Conservation (phyloP, 345 rosid genomes). For the Eucalyptus urophylla region DNA sequence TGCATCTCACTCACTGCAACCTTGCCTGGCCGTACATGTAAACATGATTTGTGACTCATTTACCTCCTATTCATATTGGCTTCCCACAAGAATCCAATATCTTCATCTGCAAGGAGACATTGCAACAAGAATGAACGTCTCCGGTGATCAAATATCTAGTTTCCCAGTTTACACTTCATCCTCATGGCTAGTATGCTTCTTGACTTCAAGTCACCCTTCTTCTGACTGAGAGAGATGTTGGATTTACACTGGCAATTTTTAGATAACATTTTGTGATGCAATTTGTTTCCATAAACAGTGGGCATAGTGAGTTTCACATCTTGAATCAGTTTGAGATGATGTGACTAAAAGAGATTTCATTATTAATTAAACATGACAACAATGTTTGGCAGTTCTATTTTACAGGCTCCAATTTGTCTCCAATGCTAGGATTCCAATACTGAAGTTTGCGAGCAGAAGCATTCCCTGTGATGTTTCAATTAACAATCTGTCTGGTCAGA, state of each 20-base stretch:
- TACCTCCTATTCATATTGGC: background rate
- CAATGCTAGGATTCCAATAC: constrained; percentile 68
- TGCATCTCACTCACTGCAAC: background rate
- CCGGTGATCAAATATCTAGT: background rate
- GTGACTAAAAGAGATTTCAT: background rate
- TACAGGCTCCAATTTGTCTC: constrained; percentile 34
- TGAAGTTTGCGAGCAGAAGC: constrained; percentile 40
- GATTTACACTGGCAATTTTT: background rate
- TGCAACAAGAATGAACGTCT: background rate
- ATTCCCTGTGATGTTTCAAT: constrained; percentile 83
- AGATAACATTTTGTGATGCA: background rate
- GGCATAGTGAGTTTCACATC: background rate
- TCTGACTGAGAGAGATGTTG: background rate
- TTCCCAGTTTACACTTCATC: background rate
- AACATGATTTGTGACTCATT: background rate
- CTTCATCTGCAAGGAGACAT: background rate
- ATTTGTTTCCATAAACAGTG: background rate
- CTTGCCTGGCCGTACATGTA: background rate
- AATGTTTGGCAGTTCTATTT: constrained; percentile 26
- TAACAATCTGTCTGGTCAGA: constrained; percentile 58
- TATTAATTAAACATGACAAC: background rate
- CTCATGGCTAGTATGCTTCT: background rate
- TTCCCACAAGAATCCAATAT: background rate
- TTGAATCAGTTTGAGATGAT: background rate
- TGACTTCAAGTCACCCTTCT: background rate